Evolutionary conservation across 805 yeast genomes (phyloP), one percentile per base, ranked within the genome.

Genomic region (Candida odintsovae): DNA sequence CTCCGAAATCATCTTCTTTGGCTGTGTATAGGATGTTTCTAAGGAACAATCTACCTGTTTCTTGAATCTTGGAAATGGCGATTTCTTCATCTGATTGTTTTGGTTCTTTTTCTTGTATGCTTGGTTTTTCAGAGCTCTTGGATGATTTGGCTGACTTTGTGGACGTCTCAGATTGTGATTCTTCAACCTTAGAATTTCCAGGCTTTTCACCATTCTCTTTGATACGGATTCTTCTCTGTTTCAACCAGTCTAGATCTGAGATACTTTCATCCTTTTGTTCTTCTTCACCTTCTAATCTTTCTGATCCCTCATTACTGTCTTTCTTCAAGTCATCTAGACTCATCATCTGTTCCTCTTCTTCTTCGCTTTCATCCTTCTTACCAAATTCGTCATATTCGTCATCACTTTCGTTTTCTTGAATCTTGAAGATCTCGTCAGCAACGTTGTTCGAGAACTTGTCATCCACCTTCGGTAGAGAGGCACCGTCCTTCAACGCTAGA

Each of bases 231-330:
- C 94, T 77, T 63, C 86, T 80, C 55, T 75, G 77, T 58, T 82
- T 80, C 50, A 90, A 74, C 98, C 98, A 90, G 47, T 90, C 96
- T 44, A 86, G 66, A 68, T 90, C 96, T 13, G 90, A 75, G 13
- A 86, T 73, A 13, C 57, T 66, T 47, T 75, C 78, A 54, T 79
- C 78, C 31, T 66, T 66, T 7, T 78, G 80, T 4, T 67, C 44
- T 1, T 54, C 55, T 3, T 51, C 54, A 10, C 49, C 60, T 12
- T 50, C 56, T 20, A 47, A 58, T 48, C 50, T 48, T 19, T 47
- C 54, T 50, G 57, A 44, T 53, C 57, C 57, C 55, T 62, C 59
- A 6, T 51, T 61, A 5, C 50, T 52, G 4, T 52, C 61, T 2
- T 52, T 46, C 15, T 50, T 53, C 48, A 62, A 43, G 51, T 61